Base-by-base conservation (phyloP, 2,329 filamentous ascomycete species). In the Diplodia scrobiculata region DNA sequence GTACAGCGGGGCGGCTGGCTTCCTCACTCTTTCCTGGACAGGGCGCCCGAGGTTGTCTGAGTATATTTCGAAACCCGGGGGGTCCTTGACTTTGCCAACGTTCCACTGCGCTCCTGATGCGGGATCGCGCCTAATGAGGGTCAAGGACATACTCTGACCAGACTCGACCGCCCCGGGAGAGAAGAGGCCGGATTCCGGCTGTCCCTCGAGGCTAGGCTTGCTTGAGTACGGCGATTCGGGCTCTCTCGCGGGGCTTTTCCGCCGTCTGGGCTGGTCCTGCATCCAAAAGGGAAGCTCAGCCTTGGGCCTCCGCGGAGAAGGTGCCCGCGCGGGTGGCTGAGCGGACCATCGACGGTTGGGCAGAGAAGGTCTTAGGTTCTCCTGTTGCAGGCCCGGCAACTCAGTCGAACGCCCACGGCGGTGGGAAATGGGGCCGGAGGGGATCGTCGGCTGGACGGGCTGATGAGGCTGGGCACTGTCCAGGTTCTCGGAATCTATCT, bases 51-150 rank as follows among this genome's bases (percentile, higher is more conserved):
- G 41, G 47, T 71, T 71, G 47, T 82, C 80, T 13, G 80, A 82
- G 54, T 79, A 80, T 11, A 82, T 70, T 60, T 81, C 80, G 10
- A 76, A 69, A 1, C 79, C 68, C n/a, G 78, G 76, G 9, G 79
- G 79, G 67, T 83, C 81, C 53, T 77, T 74, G 47, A 84, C 81
- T 54, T 75, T 78, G 53, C 79, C 82, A 25, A 84, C 80, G 67
- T 84, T 84, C 82, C 81, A 84, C 70, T 84, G 82, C 29, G 78
- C 78, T 21, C 78, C 76, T 47, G 81, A 80, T 48, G 76, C 73
- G 48, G 82, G 81, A 71, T 84, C 81, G 32, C 82, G 79, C 32
- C 82, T 78, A 58, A 84, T 84, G n/a, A 84, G 74, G 1, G 80
- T 83, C 38, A 84, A 73, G 21, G 73, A 73, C 32, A 72, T 73